Conservation (phyloP, 352 stramenopile genomes). For the Halophytophthora batemanensis region DNA sequence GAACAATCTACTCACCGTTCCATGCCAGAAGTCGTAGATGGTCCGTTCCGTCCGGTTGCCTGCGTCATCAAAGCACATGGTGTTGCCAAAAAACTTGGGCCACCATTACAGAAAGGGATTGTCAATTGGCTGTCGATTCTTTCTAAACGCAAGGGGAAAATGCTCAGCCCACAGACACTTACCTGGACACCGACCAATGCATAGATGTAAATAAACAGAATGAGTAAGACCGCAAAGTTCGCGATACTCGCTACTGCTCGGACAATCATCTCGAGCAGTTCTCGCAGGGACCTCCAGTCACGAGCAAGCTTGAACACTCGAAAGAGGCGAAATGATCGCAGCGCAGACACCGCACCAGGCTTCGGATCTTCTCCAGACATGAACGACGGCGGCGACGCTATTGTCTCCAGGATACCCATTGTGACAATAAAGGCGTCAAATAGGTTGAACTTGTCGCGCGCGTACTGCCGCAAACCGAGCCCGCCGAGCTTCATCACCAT, state of each 20-base stretch:
- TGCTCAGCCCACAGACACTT: not conserved
- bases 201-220: conserved; percentile 96
- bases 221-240: conserved; percentile 93
- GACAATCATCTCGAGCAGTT: conserved; percentile 89
- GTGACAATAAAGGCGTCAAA: conserved; percentile 88
- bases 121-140: not conserved
- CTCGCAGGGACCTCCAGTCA: conserved; percentile 90
- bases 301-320: conserved; percentile 94
- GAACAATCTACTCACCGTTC: conserved; percentile 29
- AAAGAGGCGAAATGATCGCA: conserved; percentile 90
- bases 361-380: conserved; percentile 47
- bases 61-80: conserved; percentile 88
- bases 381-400: conserved; percentile 67
- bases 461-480: conserved; percentile 73
- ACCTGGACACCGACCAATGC: conserved; percentile 88
- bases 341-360: conserved; percentile 71
- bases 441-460: conserved; percentile 72
- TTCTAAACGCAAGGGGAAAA: not conserved
- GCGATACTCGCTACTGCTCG: conserved; percentile 90
- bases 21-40: conserved; percentile 58
- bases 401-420: conserved; percentile 67
- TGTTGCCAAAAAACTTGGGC: conserved; percentile 92
- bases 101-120: not conserved
- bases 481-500: conserved; percentile 86
- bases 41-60: conserved; percentile 53